Percentiles rank a stretch among this genome's conserved stretches.
phyloP scores from a whole-genome alignment of 78 protist genomes.

The Isochrysis galbana region DNA sequence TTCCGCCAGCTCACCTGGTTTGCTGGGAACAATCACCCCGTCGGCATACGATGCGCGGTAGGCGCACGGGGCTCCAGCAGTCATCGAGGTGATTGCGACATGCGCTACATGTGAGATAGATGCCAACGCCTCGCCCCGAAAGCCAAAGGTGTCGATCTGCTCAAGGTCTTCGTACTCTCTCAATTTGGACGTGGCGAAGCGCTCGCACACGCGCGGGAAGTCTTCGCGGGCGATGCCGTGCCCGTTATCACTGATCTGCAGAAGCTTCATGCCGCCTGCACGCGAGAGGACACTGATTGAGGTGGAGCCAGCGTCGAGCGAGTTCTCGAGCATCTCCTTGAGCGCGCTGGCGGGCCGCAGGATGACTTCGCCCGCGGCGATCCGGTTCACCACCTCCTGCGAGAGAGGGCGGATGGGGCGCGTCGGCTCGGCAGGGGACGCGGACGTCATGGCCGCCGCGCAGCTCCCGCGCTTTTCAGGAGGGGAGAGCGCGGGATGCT shows the following conservation, averaged over 20 bases:
- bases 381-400: slow-evolving; percentile 44
- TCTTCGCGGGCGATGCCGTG: slow-evolving; percentile 66
- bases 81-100: slow-evolving; percentile 81
- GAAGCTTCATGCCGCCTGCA: slow-evolving; percentile 62
- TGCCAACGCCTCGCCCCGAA: slow-evolving; percentile 90
- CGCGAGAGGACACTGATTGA: slow-evolving; percentile 11
- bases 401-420: no score
- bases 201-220: slow-evolving; percentile 58
- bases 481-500: no score
- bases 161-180: slow-evolving; percentile 53
- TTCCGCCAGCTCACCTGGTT: slow-evolving; percentile 49
- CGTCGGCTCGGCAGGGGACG: no score
- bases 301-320: slow-evolving; percentile 71
- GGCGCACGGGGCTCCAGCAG: slow-evolving; percentile 45
- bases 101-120: slow-evolving; percentile 89
- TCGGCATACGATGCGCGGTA: slow-evolving; percentile 66
- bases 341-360: slow-evolving; percentile 51
- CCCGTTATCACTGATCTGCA: slow-evolving; percentile 65
- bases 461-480: no score
- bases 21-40: slow-evolving; percentile 57
- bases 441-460: no score
- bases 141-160: slow-evolving; percentile 66
- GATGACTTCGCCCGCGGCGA: slow-evolving; percentile 79
- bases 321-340: slow-evolving; percentile 73
- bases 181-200: slow-evolving; percentile 71